Conservation (phyloP, 2,329 filamentous ascomycete genomes). For the Penicillium vulpinum region DNA sequence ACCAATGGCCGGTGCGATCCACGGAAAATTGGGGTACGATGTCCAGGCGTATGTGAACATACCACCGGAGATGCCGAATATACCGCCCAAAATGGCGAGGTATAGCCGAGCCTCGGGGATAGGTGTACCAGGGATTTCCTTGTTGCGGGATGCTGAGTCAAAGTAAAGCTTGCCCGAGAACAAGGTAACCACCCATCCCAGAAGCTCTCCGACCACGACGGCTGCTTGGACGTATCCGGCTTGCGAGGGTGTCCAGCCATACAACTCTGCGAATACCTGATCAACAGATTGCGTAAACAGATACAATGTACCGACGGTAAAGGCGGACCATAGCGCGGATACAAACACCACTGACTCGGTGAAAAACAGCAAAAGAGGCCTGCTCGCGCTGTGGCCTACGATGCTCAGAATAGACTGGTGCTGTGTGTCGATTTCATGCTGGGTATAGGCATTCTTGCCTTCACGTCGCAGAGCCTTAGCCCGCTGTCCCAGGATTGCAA, state of each 20-base stretch:
- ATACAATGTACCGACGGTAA: constrained; percentile 47
- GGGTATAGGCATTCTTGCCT: constrained; percentile 28
- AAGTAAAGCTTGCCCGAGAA: constrained; percentile 33
- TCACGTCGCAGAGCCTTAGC: constrained; percentile 37
- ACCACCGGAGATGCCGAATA: constrained; percentile 38
- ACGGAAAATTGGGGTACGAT: constrained; percentile 31
- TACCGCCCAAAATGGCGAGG: constrained; percentile 38
- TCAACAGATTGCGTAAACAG: constrained; percentile 47
- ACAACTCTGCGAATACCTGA: constrained; percentile 41
- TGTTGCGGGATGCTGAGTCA: constrained; percentile 38
- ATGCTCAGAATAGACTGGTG: constrained; percentile 25
- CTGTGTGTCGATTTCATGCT: constrained; percentile 39
- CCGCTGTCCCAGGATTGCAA: constrained; percentile 41
- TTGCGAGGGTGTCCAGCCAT: constrained; percentile 30
- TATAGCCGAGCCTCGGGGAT: constrained; percentile 49
- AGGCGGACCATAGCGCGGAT: constrained; percentile 47
- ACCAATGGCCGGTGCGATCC: constrained; percentile 38
- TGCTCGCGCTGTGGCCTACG: constrained; percentile 38
- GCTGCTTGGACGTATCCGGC: constrained; percentile 45
- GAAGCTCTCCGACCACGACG: constrained; percentile 44
- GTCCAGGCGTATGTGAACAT: constrained; percentile 43
- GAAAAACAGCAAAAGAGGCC: constrained; percentile 40
- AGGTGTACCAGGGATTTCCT: constrained; percentile 40
- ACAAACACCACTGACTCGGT: constrained; percentile 48
- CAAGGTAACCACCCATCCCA: constrained; percentile 40